These are phyloP conservation scores for Tinospora cordifolia DNA, from an alignment of 164 flowering plant genomes.

Conservation along the genomic window DNA sequence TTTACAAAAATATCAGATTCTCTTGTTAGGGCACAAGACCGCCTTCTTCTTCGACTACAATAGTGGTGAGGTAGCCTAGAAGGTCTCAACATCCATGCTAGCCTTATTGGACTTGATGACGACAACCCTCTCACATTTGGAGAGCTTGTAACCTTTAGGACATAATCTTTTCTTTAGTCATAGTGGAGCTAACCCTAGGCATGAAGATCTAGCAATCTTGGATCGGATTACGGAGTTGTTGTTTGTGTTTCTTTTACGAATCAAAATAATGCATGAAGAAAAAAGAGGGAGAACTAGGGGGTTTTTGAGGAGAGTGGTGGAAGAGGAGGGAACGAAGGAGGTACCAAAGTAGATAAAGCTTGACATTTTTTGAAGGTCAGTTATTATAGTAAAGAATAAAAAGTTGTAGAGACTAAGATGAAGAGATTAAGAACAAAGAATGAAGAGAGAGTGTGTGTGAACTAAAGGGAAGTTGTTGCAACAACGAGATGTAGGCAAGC, in stretches of 20 bases:
- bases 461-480: too few relatives aligned
- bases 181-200: slow-evolving; percentile 93
- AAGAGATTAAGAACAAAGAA: too few relatives aligned
- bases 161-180: slow-evolving; percentile 97
- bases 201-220: slow-evolving; percentile 98
- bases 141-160: slow-evolving; percentile 86
- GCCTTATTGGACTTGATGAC: slow-evolving; percentile 98
- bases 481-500: too few relatives aligned
- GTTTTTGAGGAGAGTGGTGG: slow-evolving; percentile 21
- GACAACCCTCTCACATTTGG: slow-evolving; percentile 91
- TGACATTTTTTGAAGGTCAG: slow-evolving; percentile 28
- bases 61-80: slow-evolving; percentile 89
- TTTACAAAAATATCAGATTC: too few relatives aligned
- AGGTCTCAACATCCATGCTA: slow-evolving; percentile 97
- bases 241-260: not conserved
- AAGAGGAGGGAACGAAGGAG: slow-evolving; percentile 47
- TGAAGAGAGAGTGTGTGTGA: not conserved
- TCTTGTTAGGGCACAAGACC: too few relatives aligned
- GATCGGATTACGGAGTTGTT: slow-evolving; percentile 29
- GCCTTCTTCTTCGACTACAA: slow-evolving; percentile 73
- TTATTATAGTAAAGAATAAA: too few relatives aligned
- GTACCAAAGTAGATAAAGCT: slow-evolving; percentile 39
- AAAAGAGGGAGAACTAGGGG: slow-evolving; percentile 1
- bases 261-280: not conserved
- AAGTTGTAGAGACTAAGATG: not conserved